Evolutionary conservation across 352 stramenopile species (phyloP).

Genomic region (Globisporangium perplexum): DNA sequence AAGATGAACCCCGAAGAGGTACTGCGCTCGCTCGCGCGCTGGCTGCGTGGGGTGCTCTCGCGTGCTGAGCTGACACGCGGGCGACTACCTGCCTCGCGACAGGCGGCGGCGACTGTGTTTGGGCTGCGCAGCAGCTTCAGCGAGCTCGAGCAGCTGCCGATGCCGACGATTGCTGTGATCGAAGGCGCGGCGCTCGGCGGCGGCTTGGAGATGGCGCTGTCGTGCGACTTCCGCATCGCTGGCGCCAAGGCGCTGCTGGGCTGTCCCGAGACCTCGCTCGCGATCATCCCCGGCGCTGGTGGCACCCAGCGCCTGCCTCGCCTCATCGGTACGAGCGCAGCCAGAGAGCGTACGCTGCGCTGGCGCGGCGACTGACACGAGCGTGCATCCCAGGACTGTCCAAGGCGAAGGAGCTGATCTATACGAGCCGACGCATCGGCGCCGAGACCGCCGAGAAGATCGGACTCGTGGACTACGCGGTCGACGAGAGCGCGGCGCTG

Average conservation of each 20-base stretch:
- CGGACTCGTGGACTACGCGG: slow-evolving; percentile 87
- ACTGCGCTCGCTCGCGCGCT: background rate
- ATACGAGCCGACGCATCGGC: slow-evolving; percentile 83
- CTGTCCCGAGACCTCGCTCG: slow-evolving; percentile 89
- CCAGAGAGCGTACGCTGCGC: background rate
- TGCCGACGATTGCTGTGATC: slow-evolving; percentile 91
- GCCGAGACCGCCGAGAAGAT: slow-evolving; percentile 72
- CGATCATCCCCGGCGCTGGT: slow-evolving; percentile 91
- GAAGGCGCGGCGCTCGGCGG: slow-evolving; percentile 89
- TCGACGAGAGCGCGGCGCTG: slow-evolving; percentile 56
- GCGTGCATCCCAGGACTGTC: slow-evolving; percentile 40
- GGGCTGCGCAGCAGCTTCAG: slow-evolving; percentile 77
- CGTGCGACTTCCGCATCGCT: slow-evolving; percentile 90
- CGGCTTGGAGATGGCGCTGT: slow-evolving; percentile 89
- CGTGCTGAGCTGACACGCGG: background rate
- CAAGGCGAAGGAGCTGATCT: slow-evolving; percentile 94
- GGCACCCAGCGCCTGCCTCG: slow-evolving; percentile 91
- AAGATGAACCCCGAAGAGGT: slow-evolving; percentile 86
- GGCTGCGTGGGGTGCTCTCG: background rate
- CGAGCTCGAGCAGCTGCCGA: slow-evolving; percentile 83
- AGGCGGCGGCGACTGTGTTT: slow-evolving; percentile 64
- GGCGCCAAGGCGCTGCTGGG: slow-evolving; percentile 83
- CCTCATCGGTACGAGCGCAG: slow-evolving; percentile 60
- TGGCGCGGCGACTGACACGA: background rate
- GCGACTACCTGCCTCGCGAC: slow-evolving; percentile 1